Conservation (phyloP, 2,329 filamentous ascomycete genomes). For the Aspergillus intermedius region DNA sequence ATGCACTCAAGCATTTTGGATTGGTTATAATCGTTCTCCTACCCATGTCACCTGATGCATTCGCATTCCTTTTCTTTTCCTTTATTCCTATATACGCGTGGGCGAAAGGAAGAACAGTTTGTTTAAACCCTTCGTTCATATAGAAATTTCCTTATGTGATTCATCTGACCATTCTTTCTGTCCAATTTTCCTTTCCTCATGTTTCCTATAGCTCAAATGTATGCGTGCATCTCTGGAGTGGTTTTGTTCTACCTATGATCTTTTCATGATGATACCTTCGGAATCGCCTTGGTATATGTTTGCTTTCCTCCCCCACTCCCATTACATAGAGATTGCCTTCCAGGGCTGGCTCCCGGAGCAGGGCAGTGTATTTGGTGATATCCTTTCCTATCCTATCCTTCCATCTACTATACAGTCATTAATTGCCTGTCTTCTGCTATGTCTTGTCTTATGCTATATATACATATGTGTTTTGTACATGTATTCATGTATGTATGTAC, state of each 20-base stretch:
- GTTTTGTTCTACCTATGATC: constrained; percentile 5
- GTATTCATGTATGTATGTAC: too few relatives aligned
- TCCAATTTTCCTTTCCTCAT: constrained; percentile 2
- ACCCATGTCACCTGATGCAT: not conserved
- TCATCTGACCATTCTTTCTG: constrained; percentile 8
- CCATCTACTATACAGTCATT: too few relatives aligned
- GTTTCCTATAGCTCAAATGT: constrained; percentile 2
- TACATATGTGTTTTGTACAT: too few relatives aligned
- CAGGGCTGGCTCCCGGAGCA: constrained; percentile 9
- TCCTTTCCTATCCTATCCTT: too few relatives aligned
- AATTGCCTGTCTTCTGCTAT: too few relatives aligned
- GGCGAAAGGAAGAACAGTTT: too few relatives aligned
- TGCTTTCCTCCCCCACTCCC: too few relatives aligned
- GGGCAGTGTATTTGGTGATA: too few relatives aligned
- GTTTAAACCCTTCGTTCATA: not conserved
- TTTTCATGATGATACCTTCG: not conserved
- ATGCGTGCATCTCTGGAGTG: not conserved
- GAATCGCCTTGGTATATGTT: too few relatives aligned
- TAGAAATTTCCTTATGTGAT: constrained; percentile 4
- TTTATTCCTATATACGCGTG: constrained; percentile 1
- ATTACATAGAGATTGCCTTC: not conserved
- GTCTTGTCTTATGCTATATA: too few relatives aligned
- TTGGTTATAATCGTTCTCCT: constrained; percentile 2
- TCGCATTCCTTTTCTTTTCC: constrained; percentile 4
- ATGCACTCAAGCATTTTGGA: constrained; percentile 3